Base-by-base conservation (phyloP, 257 asterid species). In the Solanum pimpinellifolium region DNA sequence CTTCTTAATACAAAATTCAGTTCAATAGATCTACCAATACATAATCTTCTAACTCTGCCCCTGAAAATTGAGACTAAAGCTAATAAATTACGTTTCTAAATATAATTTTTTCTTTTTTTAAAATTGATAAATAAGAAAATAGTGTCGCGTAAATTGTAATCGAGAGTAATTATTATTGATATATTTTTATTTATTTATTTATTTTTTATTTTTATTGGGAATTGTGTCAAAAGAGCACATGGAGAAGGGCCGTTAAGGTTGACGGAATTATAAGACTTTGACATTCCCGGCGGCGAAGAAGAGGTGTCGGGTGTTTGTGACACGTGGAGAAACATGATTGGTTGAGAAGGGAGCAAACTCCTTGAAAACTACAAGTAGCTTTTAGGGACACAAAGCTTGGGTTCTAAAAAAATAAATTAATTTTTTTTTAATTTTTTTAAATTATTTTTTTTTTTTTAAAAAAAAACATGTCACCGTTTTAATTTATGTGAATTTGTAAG, bases 241-340 rank as follows among this genome's bases (percentile, higher is more conserved):
- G 90, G 76, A 35, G 86, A 65, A 83, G 62, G 84, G 90, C 91
- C 89, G 89, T 89, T 85, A 88, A 89, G 92, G 93, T 76, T 89
- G 92, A 89, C 42, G 87, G 88, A 77, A 78, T 70, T 69, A 59
- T 33, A 75, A 86, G 83, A 60, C 52, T 73, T 31, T 42, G 39
- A 90, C 96, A 85, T 87, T 72, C 31, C 93, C 98, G 96, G 93
- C 86, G 96, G 93, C 95, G 87, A 89, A 89, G 92, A 65, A 88
- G 83, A 21, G 76, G 95, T 92, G 98, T 93, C 98, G 90, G 95
- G 94, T 92, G 98, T 87, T 91, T 56, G 87, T 85, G 11, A 87
- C 93, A 90, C 89, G 91, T 91, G 95, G 92, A 76, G 47, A 1
- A 56, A 0, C 42, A 0, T 11, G 59, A 90, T 90, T 93, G 96